phyloP scores from a whole-genome alignment of 108 stramenopile genomes.

The Fragilaria crotonensis region DNA sequence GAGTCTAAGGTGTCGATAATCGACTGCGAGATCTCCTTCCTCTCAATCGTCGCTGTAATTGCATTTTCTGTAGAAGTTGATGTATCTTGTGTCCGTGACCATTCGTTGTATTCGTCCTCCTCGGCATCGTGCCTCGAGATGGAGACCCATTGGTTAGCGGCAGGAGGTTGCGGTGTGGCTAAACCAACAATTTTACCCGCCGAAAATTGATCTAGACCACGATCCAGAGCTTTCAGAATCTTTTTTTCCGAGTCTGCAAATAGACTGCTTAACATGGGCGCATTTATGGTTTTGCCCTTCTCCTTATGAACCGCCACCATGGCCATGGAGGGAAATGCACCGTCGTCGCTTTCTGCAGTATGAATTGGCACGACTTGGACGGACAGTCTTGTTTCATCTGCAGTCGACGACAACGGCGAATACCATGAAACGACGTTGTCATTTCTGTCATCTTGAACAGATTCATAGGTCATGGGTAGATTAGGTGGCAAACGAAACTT shows the following conservation, averaged over 20 bases:
- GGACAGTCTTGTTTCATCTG: slow-evolving; percentile 49
- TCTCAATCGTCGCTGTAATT: too few relatives aligned
- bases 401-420: slow-evolving; percentile 52
- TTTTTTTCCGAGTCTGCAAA: slow-evolving; percentile 67
- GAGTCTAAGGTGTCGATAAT: too few relatives aligned
- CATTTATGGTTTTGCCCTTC: slow-evolving; percentile 4
- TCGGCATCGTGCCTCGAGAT: too few relatives aligned
- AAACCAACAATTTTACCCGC: slow-evolving; percentile 34
- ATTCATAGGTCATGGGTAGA: slow-evolving; percentile 71
- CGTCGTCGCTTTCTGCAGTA: slow-evolving; percentile 22
- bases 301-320: slow-evolving; percentile 59
- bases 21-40: too few relatives aligned
- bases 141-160: slow-evolving; percentile 15
- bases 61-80: too few relatives aligned
- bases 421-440: slow-evolving; percentile 44
- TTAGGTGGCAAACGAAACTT: slow-evolving; percentile 49
- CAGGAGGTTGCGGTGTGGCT: slow-evolving; percentile 10
- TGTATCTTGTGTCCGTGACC: too few relatives aligned
- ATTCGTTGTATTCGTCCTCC: too few relatives aligned
- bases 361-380: slow-evolving; percentile 76
- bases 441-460: slow-evolving; percentile 6
- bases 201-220: slow-evolving; percentile 66
- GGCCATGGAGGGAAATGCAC: slow-evolving; percentile 50
- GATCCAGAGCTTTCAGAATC: slow-evolving; percentile 61
- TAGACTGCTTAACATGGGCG: slow-evolving; percentile 49